phyloP scores from a whole-genome alignment of 1,284 basidiomycete species.

The Pyrrhoderma noxium region DNA sequence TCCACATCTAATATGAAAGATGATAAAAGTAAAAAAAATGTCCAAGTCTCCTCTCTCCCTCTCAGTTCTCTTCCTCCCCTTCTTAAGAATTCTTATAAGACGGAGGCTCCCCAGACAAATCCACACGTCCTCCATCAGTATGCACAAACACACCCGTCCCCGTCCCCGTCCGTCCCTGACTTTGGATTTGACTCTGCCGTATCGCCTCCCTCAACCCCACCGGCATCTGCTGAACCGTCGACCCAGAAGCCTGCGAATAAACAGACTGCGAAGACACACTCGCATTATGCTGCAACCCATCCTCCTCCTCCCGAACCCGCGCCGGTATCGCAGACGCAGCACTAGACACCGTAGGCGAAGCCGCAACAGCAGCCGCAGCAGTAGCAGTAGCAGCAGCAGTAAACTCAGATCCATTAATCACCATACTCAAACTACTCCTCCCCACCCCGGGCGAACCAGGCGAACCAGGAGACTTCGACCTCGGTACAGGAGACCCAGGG shows the following conservation, averaged over 20 bases:
- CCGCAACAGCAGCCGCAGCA: no score
- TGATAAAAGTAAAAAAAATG: no score
- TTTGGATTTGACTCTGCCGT: not conserved
- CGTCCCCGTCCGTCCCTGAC: no score
- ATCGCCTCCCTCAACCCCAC: not conserved
- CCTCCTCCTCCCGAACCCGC: not conserved
- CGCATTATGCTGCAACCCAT: slow-evolving; percentile 1
- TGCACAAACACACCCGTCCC: slow-evolving; percentile 14
- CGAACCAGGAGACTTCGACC: no score
- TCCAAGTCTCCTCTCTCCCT: no score
- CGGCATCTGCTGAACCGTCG: slow-evolving; percentile 1
- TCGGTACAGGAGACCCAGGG: no score
- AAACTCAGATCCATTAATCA: not conserved
- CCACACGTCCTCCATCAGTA: slow-evolving; percentile 12
- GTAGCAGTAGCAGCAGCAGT: not conserved
- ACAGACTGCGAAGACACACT: slow-evolving; percentile 9
- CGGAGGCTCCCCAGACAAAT: slow-evolving; percentile 3
- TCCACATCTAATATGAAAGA: no score
- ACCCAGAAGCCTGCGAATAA: slow-evolving; percentile 12
- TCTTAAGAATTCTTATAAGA: slow-evolving; percentile 3
- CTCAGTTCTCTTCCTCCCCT: no score
- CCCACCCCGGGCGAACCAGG: no score
- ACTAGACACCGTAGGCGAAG: not conserved
- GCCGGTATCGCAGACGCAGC: not conserved
- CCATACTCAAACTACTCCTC: not conserved